These are phyloP conservation scores for Chlorella sp. DNA, from an alignment of 139 green algal genomes.

Conservation along the genomic window DNA sequence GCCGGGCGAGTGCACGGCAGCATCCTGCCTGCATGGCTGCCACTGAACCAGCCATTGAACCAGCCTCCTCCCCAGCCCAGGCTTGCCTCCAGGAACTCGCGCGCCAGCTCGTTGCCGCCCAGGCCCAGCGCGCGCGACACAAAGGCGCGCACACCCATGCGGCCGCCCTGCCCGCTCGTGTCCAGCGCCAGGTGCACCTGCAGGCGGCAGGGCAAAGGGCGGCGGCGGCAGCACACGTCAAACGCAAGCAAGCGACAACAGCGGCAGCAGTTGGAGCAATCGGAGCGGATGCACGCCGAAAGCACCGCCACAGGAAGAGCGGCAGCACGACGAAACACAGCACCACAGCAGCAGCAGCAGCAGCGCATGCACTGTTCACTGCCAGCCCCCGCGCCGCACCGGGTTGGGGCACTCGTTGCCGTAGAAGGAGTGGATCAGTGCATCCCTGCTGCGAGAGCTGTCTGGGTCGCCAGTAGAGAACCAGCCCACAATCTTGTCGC, in stretches of 20 bases:
- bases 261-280: too few relatives aligned
- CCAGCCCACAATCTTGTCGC: constrained; percentile 93
- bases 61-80: neutral
- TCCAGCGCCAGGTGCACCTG: constrained; percentile 88
- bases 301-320: too few relatives aligned
- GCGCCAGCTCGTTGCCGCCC: constrained; percentile 69
- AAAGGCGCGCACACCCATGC: constrained; percentile 77
- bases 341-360: constrained; percentile 22
- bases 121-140: constrained; percentile 70
- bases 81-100: constrained; percentile 90
- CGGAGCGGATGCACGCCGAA: too few relatives aligned
- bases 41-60: too few relatives aligned
- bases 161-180: constrained; percentile 71
- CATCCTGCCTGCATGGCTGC: too few relatives aligned
- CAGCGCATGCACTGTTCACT: too few relatives aligned
- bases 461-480: constrained; percentile 83
- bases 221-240: too few relatives aligned
- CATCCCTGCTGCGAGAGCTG: constrained; percentile 68
- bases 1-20: too few relatives aligned
- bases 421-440: constrained; percentile 95
- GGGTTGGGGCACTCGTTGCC: constrained; percentile 69
- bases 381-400: neutral
- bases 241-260: too few relatives aligned
- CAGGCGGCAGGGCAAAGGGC: too few relatives aligned
- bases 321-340: neutral